Evolutionary conservation across 805 yeast species (phyloP), one percentile per base, ranked within the genome.

Genomic region (Kregervanrija pseudodelftensis): DNA sequence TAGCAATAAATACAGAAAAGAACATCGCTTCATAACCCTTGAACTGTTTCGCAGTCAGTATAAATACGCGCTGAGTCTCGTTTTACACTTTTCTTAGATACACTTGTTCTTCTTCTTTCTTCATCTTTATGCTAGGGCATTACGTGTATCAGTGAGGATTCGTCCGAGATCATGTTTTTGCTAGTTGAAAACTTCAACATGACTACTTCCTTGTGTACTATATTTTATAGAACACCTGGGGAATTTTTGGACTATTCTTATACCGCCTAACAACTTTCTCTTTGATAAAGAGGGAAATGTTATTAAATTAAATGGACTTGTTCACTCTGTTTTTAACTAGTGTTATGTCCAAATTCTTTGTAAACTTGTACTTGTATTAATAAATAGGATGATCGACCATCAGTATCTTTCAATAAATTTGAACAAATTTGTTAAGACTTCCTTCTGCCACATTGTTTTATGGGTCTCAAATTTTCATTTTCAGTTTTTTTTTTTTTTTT

Each of bases 121-220:
- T 67, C 73, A 86, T 90, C 97, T 83, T 91, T 91, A 88, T 91
- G 98, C 99, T 85, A 84, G 99, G 98, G 98, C 96, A 91, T 89
- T 91, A 93, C 98, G 96, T 95, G 95, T 88, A 89, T 91, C 98
- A 90, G 96, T 91, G 99, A 91, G 98, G 99, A 93, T 89, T 90
- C 96, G 96, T 93, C 99, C 98, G 99, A 91, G 99, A 89, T 90
- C 95, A 95, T 91, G 98, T 93, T 87, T 91, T 91, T 91, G 99
- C 99, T 91, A 95, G 97, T 91, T 93, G 97, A 93, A 91, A 93
- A 87, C 90, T 87, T 81, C 83, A 85, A 93, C 90, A 69, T 79
- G 90, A 95, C 83, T 77, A 76, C 79, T 82, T 81, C 78, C 78
- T 65, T 64, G 65, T 64, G 65, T 56, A 47, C 50, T 56, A 65